Evolutionary conservation across 2,329 filamentous ascomycete species (phyloP), one percentile per base, ranked within the genome.

Genomic region (Zymoseptoria pseudotritici): DNA sequence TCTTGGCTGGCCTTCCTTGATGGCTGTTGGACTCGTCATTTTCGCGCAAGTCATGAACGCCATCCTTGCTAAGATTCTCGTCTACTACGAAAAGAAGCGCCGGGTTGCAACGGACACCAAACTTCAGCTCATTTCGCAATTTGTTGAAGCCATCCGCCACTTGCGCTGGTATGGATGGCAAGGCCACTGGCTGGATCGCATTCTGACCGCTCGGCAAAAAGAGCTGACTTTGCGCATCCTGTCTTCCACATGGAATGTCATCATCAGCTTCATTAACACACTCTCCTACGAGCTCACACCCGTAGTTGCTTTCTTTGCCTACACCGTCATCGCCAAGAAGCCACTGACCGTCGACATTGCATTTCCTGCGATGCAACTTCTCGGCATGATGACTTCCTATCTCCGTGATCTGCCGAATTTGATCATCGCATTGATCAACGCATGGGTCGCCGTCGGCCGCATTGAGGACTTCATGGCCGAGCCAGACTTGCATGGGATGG

Each of bases 391-490:
- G 10, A 88, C 93, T 67, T 79, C 77, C 1, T 89, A 86, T 61
- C 77, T 96, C 54, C 85, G 86, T 58, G 88, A 91, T 56, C 76
- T 95, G 0, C 92, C 92, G 2, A 79, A 83, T 29, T 77, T 96
- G 9, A 85, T 95, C 51, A 91, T 88, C 0, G 83, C 87, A 0
- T 76, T 93, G 4, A 81, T 95, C 65, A 95, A 96, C 67, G 89
- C 91, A 0, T 86, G 83, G n/a, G 87, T 96, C 19, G 88, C 91
- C 0, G 84, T 96, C 63, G 84, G 83, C 8, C 86, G 91, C 65
- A 90, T 96, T 20, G 89, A 96, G 68, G 82, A 83, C 21, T 96
- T 95, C 75, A 95, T 96, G 90, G 77, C 79, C 0, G 91, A 96
- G 72, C 90, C 90, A 0, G 85, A 96, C 68, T 90, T 91, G 66